phyloP scores from a whole-genome alignment of 2,329 filamentous ascomycete genomes.

The Penicillium sp. region DNA sequence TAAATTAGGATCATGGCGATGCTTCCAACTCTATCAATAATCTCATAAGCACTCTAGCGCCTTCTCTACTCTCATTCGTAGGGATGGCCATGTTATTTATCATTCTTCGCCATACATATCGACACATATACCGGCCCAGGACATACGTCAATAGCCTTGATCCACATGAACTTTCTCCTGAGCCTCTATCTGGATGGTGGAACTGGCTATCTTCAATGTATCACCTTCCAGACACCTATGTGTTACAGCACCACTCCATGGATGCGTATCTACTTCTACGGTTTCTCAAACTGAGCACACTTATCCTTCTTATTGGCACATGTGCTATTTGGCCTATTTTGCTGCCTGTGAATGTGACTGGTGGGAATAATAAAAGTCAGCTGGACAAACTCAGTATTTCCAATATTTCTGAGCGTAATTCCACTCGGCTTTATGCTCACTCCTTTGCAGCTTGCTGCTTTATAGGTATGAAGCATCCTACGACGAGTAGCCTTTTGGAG shows the following conservation, averaged over 20 bases:
- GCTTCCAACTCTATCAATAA: no score
- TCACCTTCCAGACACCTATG: conserved; percentile 70
- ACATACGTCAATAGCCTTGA: no score
- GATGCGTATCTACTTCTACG: conserved; percentile 90
- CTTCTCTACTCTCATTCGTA: no score
- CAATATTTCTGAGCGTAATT: conserved; percentile 61
- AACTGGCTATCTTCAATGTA: conserved; percentile 70
- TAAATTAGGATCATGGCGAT: no score
- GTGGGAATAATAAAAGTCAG: conserved; percentile 63
- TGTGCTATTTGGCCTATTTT: conserved; percentile 84
- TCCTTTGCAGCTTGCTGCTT: conserved; percentile 78
- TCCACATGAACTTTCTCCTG: no score
- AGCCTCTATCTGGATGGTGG: no score
- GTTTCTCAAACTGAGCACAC: conserved; percentile 75
- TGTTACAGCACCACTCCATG: conserved; percentile 86
- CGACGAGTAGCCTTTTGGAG: no score
- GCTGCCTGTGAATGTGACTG: conserved; percentile 85
- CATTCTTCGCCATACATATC: no score
- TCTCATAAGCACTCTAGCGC: no score
- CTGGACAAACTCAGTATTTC: conserved; percentile 77
- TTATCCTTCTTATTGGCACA: conserved; percentile 80
- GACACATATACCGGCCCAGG: no score
- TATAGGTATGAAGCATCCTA: conserved; percentile 56
- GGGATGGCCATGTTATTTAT: no score
- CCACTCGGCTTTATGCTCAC: conserved; percentile 76